Conservation (phyloP, 2,329 filamentous ascomycete species). For the Epicoccum sorghinum region DNA sequence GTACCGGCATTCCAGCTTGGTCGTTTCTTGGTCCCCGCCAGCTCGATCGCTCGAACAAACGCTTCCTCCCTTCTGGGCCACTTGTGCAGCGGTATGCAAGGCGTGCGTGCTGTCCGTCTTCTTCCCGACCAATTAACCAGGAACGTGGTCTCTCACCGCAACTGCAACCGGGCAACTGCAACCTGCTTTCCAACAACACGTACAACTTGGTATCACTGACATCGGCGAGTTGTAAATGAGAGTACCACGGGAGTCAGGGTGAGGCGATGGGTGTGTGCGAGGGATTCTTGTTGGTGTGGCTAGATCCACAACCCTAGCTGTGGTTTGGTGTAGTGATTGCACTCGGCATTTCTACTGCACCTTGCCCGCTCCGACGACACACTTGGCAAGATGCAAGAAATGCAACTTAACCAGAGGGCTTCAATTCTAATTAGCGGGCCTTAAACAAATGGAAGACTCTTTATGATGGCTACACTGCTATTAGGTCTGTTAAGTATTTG, state of each 20-base stretch:
- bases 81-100: constrained; percentile 22
- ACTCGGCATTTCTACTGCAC: too few relatives aligned
- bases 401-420: too few relatives aligned
- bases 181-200: constrained; percentile 18
- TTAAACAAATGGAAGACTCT: too few relatives aligned
- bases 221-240: constrained; percentile 2
- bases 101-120: constrained; percentile 6
- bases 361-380: too few relatives aligned
- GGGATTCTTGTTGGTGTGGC: neutral
- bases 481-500: too few relatives aligned
- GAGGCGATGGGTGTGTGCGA: neutral
- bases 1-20: constrained; percentile 14
- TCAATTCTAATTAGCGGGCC: too few relatives aligned
- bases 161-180: constrained; percentile 18
- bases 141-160: constrained; percentile 47
- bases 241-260: neutral
- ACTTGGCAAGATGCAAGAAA: too few relatives aligned
- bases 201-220: constrained; percentile 15
- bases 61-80: constrained; percentile 13
- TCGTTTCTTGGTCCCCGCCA: constrained; percentile 13
- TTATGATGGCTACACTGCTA: too few relatives aligned
- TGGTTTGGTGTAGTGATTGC: neutral
- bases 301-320: neutral
- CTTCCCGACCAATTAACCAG: constrained; percentile 43
- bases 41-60: constrained; percentile 18